A percentile compares a stretch with the other conserved stretches of the same genome.
Evolutionary conservation across 768 basidiomycete genomes (phyloP).

Genomic region (Lepiota subincarnata): DNA sequence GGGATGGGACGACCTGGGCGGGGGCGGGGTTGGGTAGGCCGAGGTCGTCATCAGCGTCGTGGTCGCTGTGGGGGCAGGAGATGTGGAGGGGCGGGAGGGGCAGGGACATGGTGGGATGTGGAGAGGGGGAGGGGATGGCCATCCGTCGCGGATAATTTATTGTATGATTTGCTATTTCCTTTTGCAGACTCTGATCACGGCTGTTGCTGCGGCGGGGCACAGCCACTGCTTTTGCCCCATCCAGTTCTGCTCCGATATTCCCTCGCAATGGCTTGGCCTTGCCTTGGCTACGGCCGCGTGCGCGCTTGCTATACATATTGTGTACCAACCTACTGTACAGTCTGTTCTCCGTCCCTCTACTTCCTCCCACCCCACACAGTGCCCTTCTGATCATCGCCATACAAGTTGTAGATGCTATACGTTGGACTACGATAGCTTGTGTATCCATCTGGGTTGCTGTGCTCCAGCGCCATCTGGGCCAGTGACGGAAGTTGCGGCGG

Average conservation of each 20-base stretch:
- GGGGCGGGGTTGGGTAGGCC: slow-evolving; percentile 1
- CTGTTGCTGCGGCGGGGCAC: slow-evolving; percentile 8
- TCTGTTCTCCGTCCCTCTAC: background rate
- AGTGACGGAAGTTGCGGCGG: slow-evolving; percentile 71
- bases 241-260: background rate
- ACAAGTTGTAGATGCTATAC: slow-evolving; percentile 77
- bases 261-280: background rate
- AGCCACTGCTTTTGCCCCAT: background rate
- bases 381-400: slow-evolving; percentile 61
- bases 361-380: slow-evolving; percentile 11
- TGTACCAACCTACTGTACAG: background rate
- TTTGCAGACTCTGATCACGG: background rate
- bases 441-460: slow-evolving; percentile 57
- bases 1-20: slow-evolving; percentile 34
- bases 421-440: slow-evolving; percentile 74
- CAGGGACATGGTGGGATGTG: slow-evolving; percentile 6
- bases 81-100: slow-evolving; percentile 3
- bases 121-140: background rate
- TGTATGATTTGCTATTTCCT: background rate
- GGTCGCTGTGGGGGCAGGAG: background rate
- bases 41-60: background rate
- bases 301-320: no score
- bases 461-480: slow-evolving; percentile 72
- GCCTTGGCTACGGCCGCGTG: no score
- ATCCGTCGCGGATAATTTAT: background rate